Conservation (phyloP, 441 rosid genomes). For the Euphorbia corollata region DNA sequence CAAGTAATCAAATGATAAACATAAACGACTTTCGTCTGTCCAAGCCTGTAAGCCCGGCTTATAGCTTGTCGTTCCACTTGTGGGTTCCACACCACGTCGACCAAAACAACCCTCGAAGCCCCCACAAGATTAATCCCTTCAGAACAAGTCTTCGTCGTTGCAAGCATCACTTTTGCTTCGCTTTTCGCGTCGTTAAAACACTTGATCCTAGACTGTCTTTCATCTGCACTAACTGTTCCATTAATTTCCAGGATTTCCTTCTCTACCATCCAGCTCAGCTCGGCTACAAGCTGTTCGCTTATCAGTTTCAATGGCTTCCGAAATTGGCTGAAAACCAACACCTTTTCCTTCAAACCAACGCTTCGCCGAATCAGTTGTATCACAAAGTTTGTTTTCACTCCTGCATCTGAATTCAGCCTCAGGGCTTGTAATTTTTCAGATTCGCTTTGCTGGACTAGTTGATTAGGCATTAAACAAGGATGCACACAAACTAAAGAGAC, state of each 20-base stretch:
- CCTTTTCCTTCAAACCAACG: constrained; percentile 43
- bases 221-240: constrained; percentile 34
- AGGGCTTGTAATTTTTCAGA: constrained; percentile 21
- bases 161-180: constrained; percentile 51
- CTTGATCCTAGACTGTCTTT: constrained; percentile 43
- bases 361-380: constrained; percentile 42
- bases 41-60: constrained; percentile 70
- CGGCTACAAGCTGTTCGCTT: constrained; percentile 31
- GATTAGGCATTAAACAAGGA: constrained; percentile 34
- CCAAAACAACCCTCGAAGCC: constrained; percentile 59
- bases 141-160: constrained; percentile 60
- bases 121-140: constrained; percentile 79
- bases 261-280: constrained; percentile 41
- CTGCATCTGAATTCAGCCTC: constrained; percentile 36
- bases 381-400: constrained; percentile 56
- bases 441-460: not conserved
- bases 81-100: constrained; percentile 77
- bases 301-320: constrained; percentile 40
- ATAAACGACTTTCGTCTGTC: constrained; percentile 45
- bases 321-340: constrained; percentile 60
- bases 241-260: constrained; percentile 47
- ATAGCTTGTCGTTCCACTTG: constrained; percentile 68
- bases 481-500: constrained; percentile 52
- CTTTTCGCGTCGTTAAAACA: constrained; percentile 43
- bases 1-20: constrained; percentile 50